Base-by-base conservation (phyloP, 2,329 filamentous ascomycete species). In the Beauveria bassiana region DNA sequence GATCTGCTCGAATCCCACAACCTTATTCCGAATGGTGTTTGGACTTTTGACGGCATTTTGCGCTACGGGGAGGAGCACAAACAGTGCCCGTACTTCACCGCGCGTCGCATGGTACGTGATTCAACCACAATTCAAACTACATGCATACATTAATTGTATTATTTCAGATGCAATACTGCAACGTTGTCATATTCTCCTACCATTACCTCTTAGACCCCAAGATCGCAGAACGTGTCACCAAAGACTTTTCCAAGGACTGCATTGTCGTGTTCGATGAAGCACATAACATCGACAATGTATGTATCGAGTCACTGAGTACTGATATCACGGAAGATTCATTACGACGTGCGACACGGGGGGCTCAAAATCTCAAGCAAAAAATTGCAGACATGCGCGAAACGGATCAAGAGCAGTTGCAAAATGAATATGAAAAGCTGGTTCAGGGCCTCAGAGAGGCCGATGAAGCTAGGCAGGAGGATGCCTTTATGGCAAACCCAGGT, bases 271-370 rank as follows among this genome's bases (percentile, higher is more conserved):
- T 99, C 66, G 95, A 99, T 70, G 95, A 99, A 74, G 95, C 95
- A 16, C 95, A 99, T 78, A 99, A 99, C 71, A 99, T 99, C 68
- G 95, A 99, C 81, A 99, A 99, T 71, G 95, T 99, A 63, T 99
- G 96, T 73, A 99, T 99, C 67, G 95, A 99, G 71, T 93, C 95
- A 2, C 78, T 98, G 14, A 99, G 95, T 70, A 98, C 96, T 47
- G 95, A 99, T 69, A 85, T 99, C 62, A 98, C 93, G 0, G 93
- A 99, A 71, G 95, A 98, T 67, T 97, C 93, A 0, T 74, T 99
- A 59, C 86, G 93, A 24, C 96, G 91, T 75, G 95, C 95, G 22
- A 93, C 92, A 1, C 84, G 92, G 66, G 95, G 95, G 5, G 96
- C 93, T 14, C 88, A 88, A 66, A 98, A 96, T 67, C 79, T 99